Percentiles rank a stretch among this genome's conserved stretches.
Conservation (phyloP, 768 basidiomycete species). For the Calocybe cyanea region DNA sequence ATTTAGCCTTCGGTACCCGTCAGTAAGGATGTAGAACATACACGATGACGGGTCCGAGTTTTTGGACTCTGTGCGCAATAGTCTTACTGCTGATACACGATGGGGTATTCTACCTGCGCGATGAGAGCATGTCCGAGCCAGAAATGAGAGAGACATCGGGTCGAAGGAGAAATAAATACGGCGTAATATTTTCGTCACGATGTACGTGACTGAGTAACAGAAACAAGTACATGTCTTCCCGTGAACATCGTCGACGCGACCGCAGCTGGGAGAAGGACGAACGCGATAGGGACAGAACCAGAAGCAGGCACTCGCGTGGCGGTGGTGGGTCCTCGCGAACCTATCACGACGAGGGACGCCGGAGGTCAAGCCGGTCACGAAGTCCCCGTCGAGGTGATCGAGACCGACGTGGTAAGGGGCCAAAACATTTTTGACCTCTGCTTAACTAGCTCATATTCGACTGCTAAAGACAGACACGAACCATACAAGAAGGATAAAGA, state of each 20-base stretch:
- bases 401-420: constrained; percentile 29
- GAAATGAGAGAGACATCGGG: constrained; percentile 7
- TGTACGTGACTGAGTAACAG: constrained; percentile 6
- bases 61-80: background rate
- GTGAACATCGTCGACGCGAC: constrained; percentile 56
- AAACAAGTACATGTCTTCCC: constrained; percentile 49
- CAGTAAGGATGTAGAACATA: background rate
- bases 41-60: background rate
- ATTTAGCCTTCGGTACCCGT: background rate
- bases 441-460: background rate
- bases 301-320: constrained; percentile 31
- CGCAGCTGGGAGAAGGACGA: constrained; percentile 64
- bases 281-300: constrained; percentile 39
- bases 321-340: constrained; percentile 30
- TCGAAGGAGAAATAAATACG: background rate
- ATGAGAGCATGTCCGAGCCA: background rate
- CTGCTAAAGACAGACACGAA: constrained; percentile 33
- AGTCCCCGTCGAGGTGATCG: constrained; percentile 42
- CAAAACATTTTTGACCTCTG: too few species aligned
- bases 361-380: constrained; percentile 47
- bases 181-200: constrained; percentile 10
- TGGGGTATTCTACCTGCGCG: constrained; percentile 4
- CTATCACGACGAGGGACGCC: constrained; percentile 38
- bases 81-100: background rate
- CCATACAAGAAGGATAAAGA: constrained; percentile 35